Evolutionary conservation across 1,284 basidiomycete species (phyloP), one percentile per base, ranked within the genome.

Genomic region (Leccinum discolor): DNA sequence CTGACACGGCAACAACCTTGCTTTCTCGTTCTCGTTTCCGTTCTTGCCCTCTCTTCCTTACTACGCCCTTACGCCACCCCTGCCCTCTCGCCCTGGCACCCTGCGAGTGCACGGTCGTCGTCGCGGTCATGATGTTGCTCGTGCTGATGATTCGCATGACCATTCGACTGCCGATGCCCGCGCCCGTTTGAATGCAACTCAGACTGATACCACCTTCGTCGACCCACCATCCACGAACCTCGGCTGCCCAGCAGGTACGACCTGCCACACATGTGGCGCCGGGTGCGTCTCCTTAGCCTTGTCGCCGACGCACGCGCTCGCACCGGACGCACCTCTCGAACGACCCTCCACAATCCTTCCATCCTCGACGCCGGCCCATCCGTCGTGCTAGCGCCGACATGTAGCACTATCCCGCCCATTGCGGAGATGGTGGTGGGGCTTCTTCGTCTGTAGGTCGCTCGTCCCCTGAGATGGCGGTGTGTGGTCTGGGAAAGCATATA

Each of bases 201-300:
- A 26, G 26, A 26, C 26, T 26, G 26, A 26, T 26, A n/a, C n/a
- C 44, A 29, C 63, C 52, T 26, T 26, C 5, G 47, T 50, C 8
- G 47, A 47, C n/a, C 44, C 44, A 2, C 18, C 47, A 29, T 64
- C 52, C 32, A 68, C 14, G 2, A 66, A 67, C 16, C 65, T 67
- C 21, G 69, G 63, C 32, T 77, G 76, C 14, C 75, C 74, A 3
- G 74, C 66, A 7, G 90, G 90, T 16, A 87, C 86, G 56, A 95
- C 84, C 72, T 95, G 93, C 94, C 94, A 96, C 62, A 95, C 87
- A 70, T 94, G 92, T 1, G 92, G 93, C 10, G 90, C 86, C 1
- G 91, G 90, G 23, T 56, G 6, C 4, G 8, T 56, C 11, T 29
- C 21, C 8, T 56, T 2, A 56, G 54, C 14, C 18, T 12, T 18